phyloP scores from a whole-genome alignment of 1,284 basidiomycete species.

The Leccinum fuscescens region DNA sequence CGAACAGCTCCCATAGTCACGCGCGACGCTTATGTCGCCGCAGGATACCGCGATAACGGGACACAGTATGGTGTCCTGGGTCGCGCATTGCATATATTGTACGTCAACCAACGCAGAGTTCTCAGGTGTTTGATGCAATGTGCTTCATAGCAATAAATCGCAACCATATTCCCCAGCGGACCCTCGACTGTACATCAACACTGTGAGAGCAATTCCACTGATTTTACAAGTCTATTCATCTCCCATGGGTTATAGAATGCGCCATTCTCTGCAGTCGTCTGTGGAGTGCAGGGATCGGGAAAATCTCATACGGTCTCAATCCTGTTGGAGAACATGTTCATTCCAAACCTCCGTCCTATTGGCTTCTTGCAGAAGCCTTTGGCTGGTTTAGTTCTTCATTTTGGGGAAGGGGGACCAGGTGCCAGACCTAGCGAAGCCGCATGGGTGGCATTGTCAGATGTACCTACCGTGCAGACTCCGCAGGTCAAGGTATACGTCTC shows the following conservation, averaged over 20 bases:
- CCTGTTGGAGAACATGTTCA: slow-evolving; percentile 65
- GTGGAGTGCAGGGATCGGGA: slow-evolving; percentile 66
- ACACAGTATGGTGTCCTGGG: slow-evolving; percentile 62
- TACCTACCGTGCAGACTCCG: slow-evolving; percentile 42
- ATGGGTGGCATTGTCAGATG: slow-evolving; percentile 48
- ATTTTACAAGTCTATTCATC: not conserved
- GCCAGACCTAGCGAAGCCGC: slow-evolving; percentile 64
- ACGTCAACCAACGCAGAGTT: slow-evolving; percentile 8
- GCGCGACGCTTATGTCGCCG: slow-evolving; percentile 45
- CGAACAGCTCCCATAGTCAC: slow-evolving; percentile 56
- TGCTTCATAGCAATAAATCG: slow-evolving; percentile 29
- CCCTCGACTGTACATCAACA: slow-evolving; percentile 58
- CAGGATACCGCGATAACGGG: slow-evolving; percentile 31
- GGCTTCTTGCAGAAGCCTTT: slow-evolving; percentile 54
- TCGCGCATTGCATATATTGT: slow-evolving; percentile 46
- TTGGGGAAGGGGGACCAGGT: slow-evolving; percentile 59
- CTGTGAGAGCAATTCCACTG: slow-evolving; percentile 35
- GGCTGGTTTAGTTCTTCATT: slow-evolving; percentile 64
- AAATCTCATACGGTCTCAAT: slow-evolving; percentile 70
- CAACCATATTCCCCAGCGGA: slow-evolving; percentile 37
- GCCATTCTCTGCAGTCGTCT: slow-evolving; percentile 57
- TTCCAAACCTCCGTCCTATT: slow-evolving; percentile 45
- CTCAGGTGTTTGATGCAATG: not conserved
- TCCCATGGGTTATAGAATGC: slow-evolving; percentile 43
- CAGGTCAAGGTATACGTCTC: slow-evolving; percentile 61